Base-by-base conservation (phyloP, 306 rosid genomes). In the Fragaria nilgerrensis region DNA sequence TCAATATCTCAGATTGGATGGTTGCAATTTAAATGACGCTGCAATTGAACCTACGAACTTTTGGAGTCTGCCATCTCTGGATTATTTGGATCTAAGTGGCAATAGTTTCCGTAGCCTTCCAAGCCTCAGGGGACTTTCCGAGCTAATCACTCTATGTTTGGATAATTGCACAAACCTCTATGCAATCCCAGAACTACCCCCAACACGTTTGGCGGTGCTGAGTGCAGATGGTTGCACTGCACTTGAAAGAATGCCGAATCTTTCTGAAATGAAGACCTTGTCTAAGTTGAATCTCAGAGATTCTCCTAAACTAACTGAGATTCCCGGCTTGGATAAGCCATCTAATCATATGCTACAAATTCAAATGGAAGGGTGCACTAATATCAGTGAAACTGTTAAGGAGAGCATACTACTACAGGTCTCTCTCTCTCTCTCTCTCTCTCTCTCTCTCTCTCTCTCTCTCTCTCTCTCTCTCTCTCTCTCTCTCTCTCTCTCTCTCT, bases 371-470 rank as follows among this genome's bases (percentile, higher is more conserved):
- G 77, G 77, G n/a, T 77, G 80, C 72, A 74, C 27, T 49, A 81
- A 52, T n/a, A 45, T 84, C 5, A 5, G 68, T 25, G 27, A 50
- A n/a, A 9, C 72, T 34, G 16, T 63, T 17, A 74, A 37, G 9
- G 63, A 39, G 37, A 78, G 19, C 47, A 8, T 44, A 77, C 32
- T 84, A 65, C 61, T 75, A 27, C 80, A 78, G 85, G 85, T 78
- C 58, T 17, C 49, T 36, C 71, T 70, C 36, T 67, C 27, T 39
- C 72, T 37, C 70, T 17, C 15, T 44, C 48, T 44, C 48, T 44
- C 14, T 44, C 15, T 45, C 49, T 45, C 15, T 44, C 48, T 44
- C 48, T 44, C 3, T 44, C 48, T 43, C 10, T 43, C 11, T 43
- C 10, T 43, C 45, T 43, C 11, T 43, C 11, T 43, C 45, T 43